phyloP scores from a whole-genome alignment of 169 alveolate genomes.

The Eimeria falciformis region DNA sequence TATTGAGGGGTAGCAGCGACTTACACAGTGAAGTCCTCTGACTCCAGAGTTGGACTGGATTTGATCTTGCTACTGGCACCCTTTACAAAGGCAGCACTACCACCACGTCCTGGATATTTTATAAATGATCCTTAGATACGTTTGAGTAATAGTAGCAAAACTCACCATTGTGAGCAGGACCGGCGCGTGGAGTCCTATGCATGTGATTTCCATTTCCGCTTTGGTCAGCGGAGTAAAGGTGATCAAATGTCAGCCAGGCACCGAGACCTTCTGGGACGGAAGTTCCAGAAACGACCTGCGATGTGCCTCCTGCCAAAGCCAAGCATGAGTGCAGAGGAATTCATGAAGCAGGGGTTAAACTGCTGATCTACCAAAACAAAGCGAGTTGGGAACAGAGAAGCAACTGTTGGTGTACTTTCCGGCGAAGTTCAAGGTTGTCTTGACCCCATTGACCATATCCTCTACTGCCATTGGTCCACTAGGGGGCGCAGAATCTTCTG shows the following conservation, averaged over 20 bases:
- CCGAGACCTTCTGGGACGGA: slow-evolving; percentile 72
- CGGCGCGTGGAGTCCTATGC: slow-evolving; percentile 77
- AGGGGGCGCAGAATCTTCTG: slow-evolving; percentile 23
- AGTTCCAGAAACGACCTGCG: slow-evolving; percentile 43
- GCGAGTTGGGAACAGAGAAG: slow-evolving; percentile 69
- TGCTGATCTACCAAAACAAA: slow-evolving; percentile 63
- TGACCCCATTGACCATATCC: slow-evolving; percentile 59
- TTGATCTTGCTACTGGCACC: slow-evolving; percentile 72
- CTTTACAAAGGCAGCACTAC: slow-evolving; percentile 76
- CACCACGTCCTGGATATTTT: slow-evolving; percentile 67
- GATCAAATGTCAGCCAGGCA: slow-evolving; percentile 78
- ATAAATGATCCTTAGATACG: neutral
- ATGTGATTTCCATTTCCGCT: slow-evolving; percentile 79
- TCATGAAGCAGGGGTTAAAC: no score
- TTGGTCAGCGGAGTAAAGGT: slow-evolving; percentile 76
- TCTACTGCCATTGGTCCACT: slow-evolving; percentile 26
- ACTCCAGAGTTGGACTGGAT: slow-evolving; percentile 73
- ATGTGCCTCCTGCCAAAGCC: slow-evolving; percentile 57
- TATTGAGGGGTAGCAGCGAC: neutral
- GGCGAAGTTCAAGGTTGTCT: slow-evolving; percentile 72
- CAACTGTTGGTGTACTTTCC: slow-evolving; percentile 65
- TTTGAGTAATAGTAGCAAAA: neutral
- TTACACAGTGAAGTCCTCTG: slow-evolving; percentile 70
- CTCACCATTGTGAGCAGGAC: slow-evolving; percentile 77
- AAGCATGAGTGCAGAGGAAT: no score